phyloP scores from a whole-genome alignment of 768 basidiomycete species.

The Psilocybe tampanensis region DNA sequence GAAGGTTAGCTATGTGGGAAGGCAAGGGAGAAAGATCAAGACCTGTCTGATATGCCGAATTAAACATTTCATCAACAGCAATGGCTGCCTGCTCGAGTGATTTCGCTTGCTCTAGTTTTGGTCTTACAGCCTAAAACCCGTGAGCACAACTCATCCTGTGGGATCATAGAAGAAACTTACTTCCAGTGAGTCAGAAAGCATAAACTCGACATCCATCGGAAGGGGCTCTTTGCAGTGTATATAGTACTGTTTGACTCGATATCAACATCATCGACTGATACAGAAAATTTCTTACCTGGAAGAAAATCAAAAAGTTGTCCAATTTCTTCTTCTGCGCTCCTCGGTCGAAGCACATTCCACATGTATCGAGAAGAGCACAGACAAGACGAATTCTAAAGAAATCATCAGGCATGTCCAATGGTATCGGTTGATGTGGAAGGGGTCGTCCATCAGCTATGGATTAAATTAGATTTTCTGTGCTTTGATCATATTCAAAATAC shows the following conservation, averaged over 20 bases:
- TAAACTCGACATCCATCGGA: constrained; percentile 99
- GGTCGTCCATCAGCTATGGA: constrained; percentile 84
- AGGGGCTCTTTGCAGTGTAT: constrained; percentile 83
- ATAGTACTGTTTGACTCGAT: constrained; percentile 61
- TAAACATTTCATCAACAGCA: constrained; percentile 92
- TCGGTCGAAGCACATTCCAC: constrained; percentile 97
- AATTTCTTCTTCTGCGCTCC: constrained; percentile 92
- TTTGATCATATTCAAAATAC: constrained; percentile 31
- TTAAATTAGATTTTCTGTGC: constrained; percentile 15
- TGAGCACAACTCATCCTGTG: too few species aligned
- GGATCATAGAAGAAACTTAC: constrained; percentile 53
- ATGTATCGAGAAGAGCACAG: constrained; percentile 91
- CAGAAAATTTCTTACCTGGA: constrained; percentile 64
- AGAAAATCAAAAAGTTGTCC: constrained; percentile 90
- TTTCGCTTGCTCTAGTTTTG: constrained; percentile 71
- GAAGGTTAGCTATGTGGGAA: background rate
- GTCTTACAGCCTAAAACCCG: constrained; percentile 91
- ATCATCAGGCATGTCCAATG: constrained; percentile 92
- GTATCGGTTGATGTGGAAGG: constrained; percentile 69
- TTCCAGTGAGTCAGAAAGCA: constrained; percentile 93
- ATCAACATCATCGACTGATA: background rate
- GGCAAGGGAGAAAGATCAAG: constrained; percentile 2
- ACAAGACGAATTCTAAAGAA: constrained; percentile 93
- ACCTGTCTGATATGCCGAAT: constrained; percentile 65
- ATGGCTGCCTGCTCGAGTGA: constrained; percentile 83